These are phyloP conservation scores for Populus hybrid DNA, from an alignment of 441 rosid genomes.

Conservation along the genomic window DNA sequence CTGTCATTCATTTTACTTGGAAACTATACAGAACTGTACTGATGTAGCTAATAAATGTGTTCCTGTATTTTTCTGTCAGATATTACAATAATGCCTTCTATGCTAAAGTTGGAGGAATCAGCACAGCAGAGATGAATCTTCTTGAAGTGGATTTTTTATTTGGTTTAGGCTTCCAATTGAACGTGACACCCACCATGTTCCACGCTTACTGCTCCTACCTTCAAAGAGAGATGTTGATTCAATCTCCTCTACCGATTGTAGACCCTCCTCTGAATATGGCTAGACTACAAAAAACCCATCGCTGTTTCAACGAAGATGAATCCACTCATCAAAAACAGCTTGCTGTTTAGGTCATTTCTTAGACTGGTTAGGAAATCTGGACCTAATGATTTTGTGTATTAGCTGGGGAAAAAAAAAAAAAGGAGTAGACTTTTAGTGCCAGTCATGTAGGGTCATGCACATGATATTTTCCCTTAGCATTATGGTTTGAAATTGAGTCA, in stretches of 20 bases:
- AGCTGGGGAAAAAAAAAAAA: not conserved
- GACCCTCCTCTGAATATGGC: slow-evolving; percentile 24
- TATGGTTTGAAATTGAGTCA: slow-evolving; percentile 12
- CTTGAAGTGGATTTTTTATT: slow-evolving; percentile 87
- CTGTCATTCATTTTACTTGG: not conserved
- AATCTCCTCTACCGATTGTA: slow-evolving; percentile 26
- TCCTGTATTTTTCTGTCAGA: slow-evolving; percentile 31
- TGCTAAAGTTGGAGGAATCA: slow-evolving; percentile 85
- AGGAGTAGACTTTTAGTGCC: not conserved
- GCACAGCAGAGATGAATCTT: slow-evolving; percentile 78
- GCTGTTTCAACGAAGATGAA: slow-evolving; percentile 52
- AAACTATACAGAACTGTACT: not conserved
- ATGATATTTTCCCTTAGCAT: not conserved
- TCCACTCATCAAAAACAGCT: slow-evolving; percentile 57
- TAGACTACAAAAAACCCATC: slow-evolving; percentile 24
- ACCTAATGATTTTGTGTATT: slow-evolving; percentile 12
- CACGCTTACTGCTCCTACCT: slow-evolving; percentile 60
- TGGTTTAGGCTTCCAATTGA: slow-evolving; percentile 70
- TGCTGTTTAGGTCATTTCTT: slow-evolving; percentile 31
- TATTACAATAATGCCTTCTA: slow-evolving; percentile 77
- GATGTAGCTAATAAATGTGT: not conserved
- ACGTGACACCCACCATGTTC: slow-evolving; percentile 63
- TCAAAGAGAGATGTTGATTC: slow-evolving; percentile 53
- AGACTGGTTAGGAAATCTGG: not conserved
- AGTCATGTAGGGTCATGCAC: slow-evolving; percentile 11